Evolutionary conservation across 768 basidiomycete species (phyloP), one percentile per base, ranked within the genome.

Genomic region (Melanogaster broomeanus): DNA sequence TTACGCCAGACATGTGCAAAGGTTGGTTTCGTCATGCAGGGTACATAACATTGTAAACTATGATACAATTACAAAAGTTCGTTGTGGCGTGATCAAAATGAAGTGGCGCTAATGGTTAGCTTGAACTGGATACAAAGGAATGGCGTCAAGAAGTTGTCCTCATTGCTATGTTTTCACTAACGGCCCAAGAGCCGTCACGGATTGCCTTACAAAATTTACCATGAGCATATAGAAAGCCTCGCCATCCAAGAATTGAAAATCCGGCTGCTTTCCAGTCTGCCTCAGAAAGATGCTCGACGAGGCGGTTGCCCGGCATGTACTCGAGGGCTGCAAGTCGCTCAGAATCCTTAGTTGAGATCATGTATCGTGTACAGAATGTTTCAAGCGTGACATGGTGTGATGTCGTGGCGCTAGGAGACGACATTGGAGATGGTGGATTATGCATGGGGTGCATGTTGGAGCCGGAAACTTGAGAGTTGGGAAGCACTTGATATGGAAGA

Each of bases 11-110:
- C 15, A 50, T 42, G 33, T 22, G 30, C n/a, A 25, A 25, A 12
- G 31, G 31, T 18, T 50, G 49, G 49, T 31, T 50, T 12, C 33
- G 24, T n/a, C 30, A 50, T 42, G 41, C 49, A 22, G 49, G 49
- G 13, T 50, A 50, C 41, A 25, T 50, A 22, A 43, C 38, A 22
- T 7, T 28, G 39, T 40, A 30, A 38, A 38, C 37, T 9, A 38
- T 21, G 19, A 21, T 38, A 38, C 37, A 38, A 46, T 30, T 18
- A 46, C 22, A 21, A 38, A 38, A 38, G 37, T 38, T 18, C 16
- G 11, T 38, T 28, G 28, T 28, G 28, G 37, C 37, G n/a, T 38
- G 28, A 28, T 28, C 37, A 38, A 38, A 38, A 38, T 18, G 18
- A 38, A 38, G 28, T 28, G 28, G 28, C 28, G 11, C 28, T 28